Evolutionary conservation across 768 basidiomycete genomes (phyloP).

Genomic region (Suillus sp.): DNA sequence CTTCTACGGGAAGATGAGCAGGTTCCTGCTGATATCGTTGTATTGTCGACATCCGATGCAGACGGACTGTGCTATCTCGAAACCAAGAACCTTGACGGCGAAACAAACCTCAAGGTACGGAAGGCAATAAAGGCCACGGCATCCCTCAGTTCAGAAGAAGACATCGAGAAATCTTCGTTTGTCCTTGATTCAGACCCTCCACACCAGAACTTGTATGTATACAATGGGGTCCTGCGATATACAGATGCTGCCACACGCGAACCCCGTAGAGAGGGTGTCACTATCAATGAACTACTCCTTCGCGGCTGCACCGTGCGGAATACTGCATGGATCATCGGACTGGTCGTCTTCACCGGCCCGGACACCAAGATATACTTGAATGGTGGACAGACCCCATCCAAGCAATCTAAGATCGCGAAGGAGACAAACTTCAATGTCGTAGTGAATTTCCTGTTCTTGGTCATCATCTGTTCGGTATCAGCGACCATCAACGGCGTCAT

Average conservation of each 20-base stretch:
- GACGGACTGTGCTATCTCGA: slow-evolving; percentile 95
- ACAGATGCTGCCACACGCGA: slow-evolving; percentile 54
- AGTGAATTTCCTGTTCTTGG: slow-evolving; percentile 84
- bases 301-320: slow-evolving; percentile 91
- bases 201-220: slow-evolving; percentile 89
- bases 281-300: slow-evolving; percentile 91
- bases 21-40: slow-evolving; percentile 93
- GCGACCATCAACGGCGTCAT: slow-evolving; percentile 78
- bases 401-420: slow-evolving; percentile 95
- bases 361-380: slow-evolving; percentile 95
- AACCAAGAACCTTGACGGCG: slow-evolving; percentile 97
- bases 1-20: slow-evolving; percentile 92
- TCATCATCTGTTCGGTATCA: slow-evolving; percentile 73
- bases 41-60: slow-evolving; percentile 88
- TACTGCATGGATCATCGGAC: slow-evolving; percentile 88
- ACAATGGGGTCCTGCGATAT: slow-evolving; percentile 84
- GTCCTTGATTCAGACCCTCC: slow-evolving; percentile 92
- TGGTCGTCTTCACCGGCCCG: slow-evolving; percentile 92
- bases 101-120: slow-evolving; percentile 93
- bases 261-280: slow-evolving; percentile 65
- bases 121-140: slow-evolving; percentile 76
- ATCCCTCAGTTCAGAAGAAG: slow-evolving; percentile 80
- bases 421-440: slow-evolving; percentile 99
- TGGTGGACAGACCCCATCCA: slow-evolving; percentile 92
- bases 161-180: slow-evolving; percentile 85